Base-by-base conservation (phyloP, 2,329 filamentous ascomycete species). In the Capronia americana region DNA sequence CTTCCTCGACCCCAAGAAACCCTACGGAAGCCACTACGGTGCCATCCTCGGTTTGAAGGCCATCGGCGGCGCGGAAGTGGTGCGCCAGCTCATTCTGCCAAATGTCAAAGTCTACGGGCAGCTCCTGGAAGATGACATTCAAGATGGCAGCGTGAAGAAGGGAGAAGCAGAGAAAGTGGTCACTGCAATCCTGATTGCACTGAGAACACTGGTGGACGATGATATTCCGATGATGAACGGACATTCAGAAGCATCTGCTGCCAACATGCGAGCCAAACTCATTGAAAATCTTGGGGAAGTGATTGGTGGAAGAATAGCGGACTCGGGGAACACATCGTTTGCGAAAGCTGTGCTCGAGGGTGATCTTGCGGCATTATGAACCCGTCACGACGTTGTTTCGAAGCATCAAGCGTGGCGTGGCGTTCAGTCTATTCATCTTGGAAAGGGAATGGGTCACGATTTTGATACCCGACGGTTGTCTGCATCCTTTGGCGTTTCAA, bases 11-110 rank as follows among this genome's bases (percentile, higher is more conserved):
- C 92, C 92, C 0, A 88, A 89, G 51, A 92, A 93, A 75, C 89
- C 93, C 0, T 86, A 93, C 0, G 88, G 91, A 1, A 90, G 94
- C 1, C 92, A 97, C 74, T 99, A 95, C 76, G 95, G 95, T 53
- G 92, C 94, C 6, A 85, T 99, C 24, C 86, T 89, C 32, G 94
- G 93, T 1, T 82, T 99, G 2, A 85, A 90, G 1, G 88, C 90
- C 1, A 89, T 96, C 26, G 92, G 93, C 28, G 93, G 89, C 10
- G 74, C 83, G 0, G 87, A 90, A 66, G 86, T 87, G 24, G 83
- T 90, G n/a, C 81, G 86, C 23, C 83, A 86, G 54, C 79, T 91
- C 4, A 83, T 92, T 50, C 72, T 92, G 23, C 89, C 89, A 0
- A 91, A 90, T 69, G 79, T 91, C 26, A 85, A 84, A 64, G 82